Conservation (phyloP, 169 alveolate genomes). For the Plasmodium falciparum region DNA sequence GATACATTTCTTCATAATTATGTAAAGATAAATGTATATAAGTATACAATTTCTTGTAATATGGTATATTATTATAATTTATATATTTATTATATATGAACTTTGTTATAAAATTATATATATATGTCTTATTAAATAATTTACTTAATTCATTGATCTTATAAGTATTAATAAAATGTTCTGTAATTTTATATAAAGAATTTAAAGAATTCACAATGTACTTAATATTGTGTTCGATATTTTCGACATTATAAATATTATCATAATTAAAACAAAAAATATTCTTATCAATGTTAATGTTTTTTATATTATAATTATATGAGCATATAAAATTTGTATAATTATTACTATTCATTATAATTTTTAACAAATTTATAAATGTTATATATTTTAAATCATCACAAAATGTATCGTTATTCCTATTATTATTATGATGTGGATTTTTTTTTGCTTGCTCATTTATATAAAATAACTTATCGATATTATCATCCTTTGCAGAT, state of each 20-base stretch:
- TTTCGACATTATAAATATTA: background rate
- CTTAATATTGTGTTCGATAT: constrained; percentile 25
- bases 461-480: background rate
- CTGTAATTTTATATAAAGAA: constrained; percentile 42
- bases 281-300: background rate
- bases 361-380: no score
- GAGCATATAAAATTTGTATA: no score
- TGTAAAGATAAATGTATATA: background rate
- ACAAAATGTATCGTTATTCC: no score
- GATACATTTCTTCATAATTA: constrained; percentile 3
- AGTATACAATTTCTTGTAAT: constrained; percentile 1
- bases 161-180: constrained; percentile 13
- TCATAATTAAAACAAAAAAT: background rate
- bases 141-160: constrained; percentile 26
- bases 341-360: no score
- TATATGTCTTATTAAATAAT: constrained; percentile 10
- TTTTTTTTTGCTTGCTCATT: no score
- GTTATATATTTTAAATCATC: no score
- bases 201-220: constrained; percentile 51
- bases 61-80: background rate
- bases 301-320: no score
- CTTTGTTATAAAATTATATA: constrained; percentile 38
- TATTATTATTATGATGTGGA: no score
- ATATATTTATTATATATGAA: constrained; percentile 9
- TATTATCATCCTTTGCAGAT: background rate